Base-by-base conservation (phyloP, 805 yeast species). In the Candida lessepsii region DNA sequence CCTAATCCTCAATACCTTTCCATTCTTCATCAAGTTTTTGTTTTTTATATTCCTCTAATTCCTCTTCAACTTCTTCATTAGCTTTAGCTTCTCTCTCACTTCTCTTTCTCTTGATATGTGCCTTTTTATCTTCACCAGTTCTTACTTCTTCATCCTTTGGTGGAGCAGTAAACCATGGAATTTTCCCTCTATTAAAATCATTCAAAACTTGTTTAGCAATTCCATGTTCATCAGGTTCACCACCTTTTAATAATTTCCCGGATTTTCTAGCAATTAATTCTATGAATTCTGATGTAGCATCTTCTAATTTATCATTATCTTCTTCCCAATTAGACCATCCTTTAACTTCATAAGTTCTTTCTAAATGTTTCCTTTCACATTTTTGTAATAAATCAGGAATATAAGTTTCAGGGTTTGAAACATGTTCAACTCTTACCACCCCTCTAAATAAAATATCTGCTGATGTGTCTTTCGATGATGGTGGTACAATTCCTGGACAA, bases 401-500 rank as follows among this genome's bases (percentile, higher is more conserved):
- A 60, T 86, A 91, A 62, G 90, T 96, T 65, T 91, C 99, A 4
- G 99, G 97, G 56, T 86, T 73, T 0, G 95, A 78, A 35, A 93
- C 98, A 58, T 91, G 96, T 61, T 91, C 99, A n/a, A 91, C 96
- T 70, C 99, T 84, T 2, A 91, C 99, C 14, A 93, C 99, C 60
- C 99, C 99, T 63, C 96, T 80, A 67, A 91, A 86, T 50, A 91
- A 63, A 54, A 91, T 88, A 63, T 91, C 98, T 19, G 96, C 81
- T 60, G 88, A 95, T 1, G 91, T 66, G 61, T 93, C 99, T 55
- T 82, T 88, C 20, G 81, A 60, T 13, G 95, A 85, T 19, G 99
- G 99, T 8, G 99, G 99, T 15, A 91, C 99, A 58, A 91, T 91
- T 67, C 99, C 99, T 2, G 99, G 99, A 73, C 99, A 93, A 67